These are phyloP conservation scores for Trichoderma semiorbis DNA, from an alignment of 2,329 filamentous ascomycete genomes.

Conservation along the genomic window DNA sequence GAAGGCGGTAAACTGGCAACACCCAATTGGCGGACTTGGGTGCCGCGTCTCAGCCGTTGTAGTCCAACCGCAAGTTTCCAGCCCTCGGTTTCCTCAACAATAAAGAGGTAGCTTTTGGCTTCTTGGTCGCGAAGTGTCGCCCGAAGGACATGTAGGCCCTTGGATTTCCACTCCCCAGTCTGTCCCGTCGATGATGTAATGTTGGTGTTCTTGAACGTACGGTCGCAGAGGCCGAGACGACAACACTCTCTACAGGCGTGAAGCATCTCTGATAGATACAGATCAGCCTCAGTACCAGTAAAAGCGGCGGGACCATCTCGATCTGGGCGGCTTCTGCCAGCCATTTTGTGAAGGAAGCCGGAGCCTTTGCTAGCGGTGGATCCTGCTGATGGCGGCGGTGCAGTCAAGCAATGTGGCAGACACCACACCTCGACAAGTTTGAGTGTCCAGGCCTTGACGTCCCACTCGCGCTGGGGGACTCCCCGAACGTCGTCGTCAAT, in stretches of 20 bases:
- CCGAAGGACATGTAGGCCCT: constrained; percentile 59
- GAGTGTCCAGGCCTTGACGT: constrained; percentile 96
- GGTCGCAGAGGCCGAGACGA: constrained; percentile 49
- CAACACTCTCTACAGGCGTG: constrained; percentile 63
- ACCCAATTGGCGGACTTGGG: constrained; percentile 57
- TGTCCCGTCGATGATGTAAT: constrained; percentile 38
- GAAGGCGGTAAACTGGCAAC: constrained; percentile 53
- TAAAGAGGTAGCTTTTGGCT: constrained; percentile 63
- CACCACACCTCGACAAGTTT: constrained; percentile 89
- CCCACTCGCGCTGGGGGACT: constrained; percentile 96
- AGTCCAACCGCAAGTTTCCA: constrained; percentile 66
- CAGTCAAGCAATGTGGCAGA: constrained; percentile 58
- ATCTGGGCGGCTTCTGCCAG: constrained; percentile 46
- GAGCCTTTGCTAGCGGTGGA: constrained; percentile 37
- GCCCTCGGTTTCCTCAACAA: constrained; percentile 60
- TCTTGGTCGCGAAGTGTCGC: constrained; percentile 64
- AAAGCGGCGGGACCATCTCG: constrained; percentile 50
- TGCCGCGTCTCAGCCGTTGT: constrained; percentile 57
- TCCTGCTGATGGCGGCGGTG: constrained; percentile 41
- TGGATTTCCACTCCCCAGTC: constrained; percentile 53
- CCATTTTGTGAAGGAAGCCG: constrained; percentile 46
- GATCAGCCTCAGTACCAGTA: constrained; percentile 63
- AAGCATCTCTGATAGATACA: constrained; percentile 60
- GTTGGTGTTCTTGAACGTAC: constrained; percentile 44
- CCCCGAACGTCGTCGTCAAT: constrained; percentile 93